Evolutionary conservation across 2,329 filamentous ascomycete species (phyloP), one percentile per base, ranked within the genome.

Genomic region (Ampelomyces quisqualis): DNA sequence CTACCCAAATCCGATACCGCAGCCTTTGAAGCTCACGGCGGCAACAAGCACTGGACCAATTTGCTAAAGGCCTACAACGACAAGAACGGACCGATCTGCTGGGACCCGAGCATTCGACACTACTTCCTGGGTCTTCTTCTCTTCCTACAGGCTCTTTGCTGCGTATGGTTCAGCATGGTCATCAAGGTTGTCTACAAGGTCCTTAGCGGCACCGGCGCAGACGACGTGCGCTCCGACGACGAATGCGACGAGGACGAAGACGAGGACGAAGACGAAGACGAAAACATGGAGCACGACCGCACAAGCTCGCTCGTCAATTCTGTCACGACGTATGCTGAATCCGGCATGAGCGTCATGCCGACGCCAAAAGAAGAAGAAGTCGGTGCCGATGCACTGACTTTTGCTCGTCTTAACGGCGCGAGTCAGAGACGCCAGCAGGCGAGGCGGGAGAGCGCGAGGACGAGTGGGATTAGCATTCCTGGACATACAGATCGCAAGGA

Each of bases 141-240:
- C 9, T 78, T 84, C 24, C 76, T 98, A 15, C 90, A 97, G 69
- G 73, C 77, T 15, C 78, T 98, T 38, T 90, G 87, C 21, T 73
- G 95, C 23, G 77, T 87, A 47, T 97, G 93, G 93, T 95, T 97
- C 62, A 77, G 76, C 48, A 86, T 95, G 82, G 95, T 97, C 53
- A 70, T 90, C 26, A 81, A 83, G 42, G 87, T 98, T 2, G 90
- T 90, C 15, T 77, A 86, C 48, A 84, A 85, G 47, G 90, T 97
- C 5, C 64, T 97, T 23, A 79, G 77, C 35, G 90, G 91, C 21
- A 80, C 77, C 24, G 76, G 81, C 21, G 90, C 91, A 4, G 90
- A 96, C 50, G 93, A 98, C 62, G 79, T 82, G 13, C 82, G 93
- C 40, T 95, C 88, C 49, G 91, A 96, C 55, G 88, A 89, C 50